These are phyloP conservation scores for Solanum tarijense DNA, from an alignment of 257 asterid genomes.

Conservation along the genomic window DNA sequence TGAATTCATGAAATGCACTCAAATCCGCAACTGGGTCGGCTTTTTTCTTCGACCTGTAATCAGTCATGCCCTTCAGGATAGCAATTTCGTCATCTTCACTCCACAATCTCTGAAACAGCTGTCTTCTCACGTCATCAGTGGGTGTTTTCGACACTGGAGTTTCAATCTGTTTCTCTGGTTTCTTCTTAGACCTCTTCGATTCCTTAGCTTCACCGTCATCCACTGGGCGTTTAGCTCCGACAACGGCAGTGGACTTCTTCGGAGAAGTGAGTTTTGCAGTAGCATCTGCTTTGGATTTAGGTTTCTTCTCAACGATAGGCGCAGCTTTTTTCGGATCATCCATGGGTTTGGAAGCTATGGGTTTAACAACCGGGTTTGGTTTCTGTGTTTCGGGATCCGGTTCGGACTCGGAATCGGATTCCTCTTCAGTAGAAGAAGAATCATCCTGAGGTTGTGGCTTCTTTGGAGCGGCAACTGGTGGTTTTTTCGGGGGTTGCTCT, in stretches of 20 bases:
- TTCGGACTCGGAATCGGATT: constrained; percentile 36
- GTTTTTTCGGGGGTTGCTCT: constrained; percentile 3
- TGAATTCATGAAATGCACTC: constrained; percentile 38
- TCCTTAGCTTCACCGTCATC: constrained; percentile 21
- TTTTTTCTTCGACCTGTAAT: constrained; percentile 22
- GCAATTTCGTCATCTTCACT: constrained; percentile 59
- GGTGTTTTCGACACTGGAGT: constrained; percentile 5
- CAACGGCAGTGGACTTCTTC: constrained; percentile 14
- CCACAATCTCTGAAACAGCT: constrained; percentile 47
- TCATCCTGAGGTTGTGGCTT: constrained; percentile 7
- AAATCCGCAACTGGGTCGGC: constrained; percentile 29
- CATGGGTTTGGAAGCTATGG: constrained; percentile 2
- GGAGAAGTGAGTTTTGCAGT: background rate
- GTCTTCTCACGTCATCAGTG: constrained; percentile 20
- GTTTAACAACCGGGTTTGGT: background rate
- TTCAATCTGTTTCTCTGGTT: constrained; percentile 12
- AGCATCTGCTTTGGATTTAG: constrained; percentile 7
- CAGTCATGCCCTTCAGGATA: constrained; percentile 41
- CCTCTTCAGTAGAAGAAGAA: constrained; percentile 28
- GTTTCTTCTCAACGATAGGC: background rate
- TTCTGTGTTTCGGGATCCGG: background rate
- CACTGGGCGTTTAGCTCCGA: constrained; percentile 28
- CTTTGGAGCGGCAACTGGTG: constrained; percentile 3
- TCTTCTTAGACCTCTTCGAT: constrained; percentile 34
- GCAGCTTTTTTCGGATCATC: background rate